Base-by-base conservation (phyloP, 345 rosid species). In the Populus euphratica region DNA sequence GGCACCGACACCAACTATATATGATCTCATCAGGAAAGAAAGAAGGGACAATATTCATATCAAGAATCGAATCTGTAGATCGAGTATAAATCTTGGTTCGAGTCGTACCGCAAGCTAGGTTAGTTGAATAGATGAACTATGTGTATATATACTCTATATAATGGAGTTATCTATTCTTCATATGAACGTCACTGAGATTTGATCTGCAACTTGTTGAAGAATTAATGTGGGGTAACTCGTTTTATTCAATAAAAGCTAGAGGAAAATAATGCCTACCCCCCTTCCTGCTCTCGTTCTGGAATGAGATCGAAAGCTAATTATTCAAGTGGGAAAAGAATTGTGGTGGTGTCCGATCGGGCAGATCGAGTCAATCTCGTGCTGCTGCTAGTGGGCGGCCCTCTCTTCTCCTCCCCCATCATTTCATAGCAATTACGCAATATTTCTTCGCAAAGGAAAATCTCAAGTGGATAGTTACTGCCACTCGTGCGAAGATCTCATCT, bases 401-500 rank as follows among this genome's bases (percentile, higher is more conserved):
- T 41, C 47, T 11, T 43, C 47, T 2, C 13, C 47, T 43, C 12
- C 3, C 47, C 11, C 47, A 43, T 43, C 14, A 0, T 43, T 43
- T 43, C 47, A 43, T 43, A 10, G 16, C 14, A 50, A 50, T 44
- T 13, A 44, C 13, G 50, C 50, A 43, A 43, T 43, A 20, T 75
- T 23, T 14, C 29, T 74, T 74, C 3, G 21, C 18, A 49, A 31
- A 13, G 63, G 62, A 66, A 49, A 21, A 31, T 41, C 35, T 5
- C 4, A 5, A n/a, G 69, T 41, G 47, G 61, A 77, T 59, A 10
- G 17, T 44, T 29, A 18, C 16, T 5, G 11, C 17, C 62, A 35
- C 80, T 78, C 41, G 54, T 78, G 70, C 72, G 38, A 49, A 38
- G 10, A 62, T 73, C 27, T 56, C 52, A 68, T 69, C 25, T 59